Evolutionary conservation across 176 grass and related monocot genomes (phyloP).

Genomic region (Typha latifolia): DNA sequence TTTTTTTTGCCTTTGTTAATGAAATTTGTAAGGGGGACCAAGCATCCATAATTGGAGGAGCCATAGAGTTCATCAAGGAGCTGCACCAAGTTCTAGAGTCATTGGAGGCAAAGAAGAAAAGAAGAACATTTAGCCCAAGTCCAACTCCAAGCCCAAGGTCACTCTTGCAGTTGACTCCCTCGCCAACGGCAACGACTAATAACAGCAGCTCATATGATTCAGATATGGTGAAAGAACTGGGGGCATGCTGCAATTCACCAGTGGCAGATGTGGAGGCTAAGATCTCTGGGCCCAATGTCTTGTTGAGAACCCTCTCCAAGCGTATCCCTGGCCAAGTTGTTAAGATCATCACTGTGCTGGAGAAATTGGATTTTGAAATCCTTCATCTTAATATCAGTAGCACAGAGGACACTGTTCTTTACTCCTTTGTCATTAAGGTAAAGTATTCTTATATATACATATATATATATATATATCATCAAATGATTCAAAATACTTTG

Average conservation of each 20-base stretch:
- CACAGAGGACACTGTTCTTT: constrained; percentile 87
- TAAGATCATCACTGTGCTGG: constrained; percentile 52
- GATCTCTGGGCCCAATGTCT: constrained; percentile 78
- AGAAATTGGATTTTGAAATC: constrained; percentile 62
- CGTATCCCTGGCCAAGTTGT: constrained; percentile 51
- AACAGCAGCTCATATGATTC: constrained; percentile 22
- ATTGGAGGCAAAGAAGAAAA: constrained; percentile 69
- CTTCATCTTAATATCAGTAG: constrained; percentile 93
- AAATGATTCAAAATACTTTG: too few relatives aligned
- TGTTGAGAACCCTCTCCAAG: constrained; percentile 73
- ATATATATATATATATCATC: too few relatives aligned
- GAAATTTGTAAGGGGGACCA: constrained; percentile 46
- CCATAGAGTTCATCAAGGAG: constrained; percentile 91
- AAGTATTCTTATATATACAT: background rate
- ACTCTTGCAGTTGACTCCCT: constrained; percentile 40
- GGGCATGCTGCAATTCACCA: constrained; percentile 80
- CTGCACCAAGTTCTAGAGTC: constrained; percentile 64
- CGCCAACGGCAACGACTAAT: constrained; percentile 45
- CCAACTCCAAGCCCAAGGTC: constrained; percentile 30
- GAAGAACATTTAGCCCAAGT: constrained; percentile 39
- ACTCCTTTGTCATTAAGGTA: constrained; percentile 95
- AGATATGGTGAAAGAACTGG: constrained; percentile 46
- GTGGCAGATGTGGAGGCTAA: constrained; percentile 78
- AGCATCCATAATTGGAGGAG: constrained; percentile 91
- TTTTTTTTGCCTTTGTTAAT: too few relatives aligned